Evolutionary conservation across 1,284 basidiomycete genomes (phyloP).

Genomic region (Farysia itapuensis): DNA sequence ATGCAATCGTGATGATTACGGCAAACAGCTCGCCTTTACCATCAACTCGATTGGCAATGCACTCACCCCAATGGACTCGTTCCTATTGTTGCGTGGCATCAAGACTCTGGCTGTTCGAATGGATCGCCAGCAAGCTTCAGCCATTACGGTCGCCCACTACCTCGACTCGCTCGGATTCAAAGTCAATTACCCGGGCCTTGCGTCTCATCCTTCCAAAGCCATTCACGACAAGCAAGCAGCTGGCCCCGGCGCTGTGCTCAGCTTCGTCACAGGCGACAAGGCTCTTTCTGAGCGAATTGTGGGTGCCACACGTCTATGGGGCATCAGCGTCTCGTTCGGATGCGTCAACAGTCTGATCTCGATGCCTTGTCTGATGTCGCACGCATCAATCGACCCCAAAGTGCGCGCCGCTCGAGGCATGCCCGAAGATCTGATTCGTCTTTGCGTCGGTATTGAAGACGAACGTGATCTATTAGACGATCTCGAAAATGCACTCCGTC

Average conservation of each 20-base stretch:
- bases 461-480: slow-evolving; percentile 89
- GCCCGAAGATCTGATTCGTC: slow-evolving; percentile 94
- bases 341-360: slow-evolving; percentile 97
- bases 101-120: slow-evolving; percentile 97
- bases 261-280: slow-evolving; percentile 91
- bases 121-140: slow-evolving; percentile 86
- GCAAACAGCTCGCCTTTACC: slow-evolving; percentile 83
- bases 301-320: slow-evolving; percentile 88
- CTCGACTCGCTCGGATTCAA: slow-evolving; percentile 84
- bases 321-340: slow-evolving; percentile 96
- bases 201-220: slow-evolving; percentile 78
- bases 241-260: slow-evolving; percentile 93
- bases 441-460: slow-evolving; percentile 98
- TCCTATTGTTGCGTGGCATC: slow-evolving; percentile 89
- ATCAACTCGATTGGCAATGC: slow-evolving; percentile 98
- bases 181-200: slow-evolving; percentile 90
- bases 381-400: slow-evolving; percentile 94
- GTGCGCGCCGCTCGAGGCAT: slow-evolving; percentile 88
- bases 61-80: slow-evolving; percentile 76
- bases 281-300: slow-evolving; percentile 88
- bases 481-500: slow-evolving; percentile 85
- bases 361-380: slow-evolving; percentile 99
- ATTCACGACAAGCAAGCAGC: slow-evolving; percentile 73
- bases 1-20: slow-evolving; percentile 86
- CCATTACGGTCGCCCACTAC: slow-evolving; percentile 83